phyloP scores from a whole-genome alignment of 2,329 filamentous ascomycete genomes.

The Helminthosporium solani region DNA sequence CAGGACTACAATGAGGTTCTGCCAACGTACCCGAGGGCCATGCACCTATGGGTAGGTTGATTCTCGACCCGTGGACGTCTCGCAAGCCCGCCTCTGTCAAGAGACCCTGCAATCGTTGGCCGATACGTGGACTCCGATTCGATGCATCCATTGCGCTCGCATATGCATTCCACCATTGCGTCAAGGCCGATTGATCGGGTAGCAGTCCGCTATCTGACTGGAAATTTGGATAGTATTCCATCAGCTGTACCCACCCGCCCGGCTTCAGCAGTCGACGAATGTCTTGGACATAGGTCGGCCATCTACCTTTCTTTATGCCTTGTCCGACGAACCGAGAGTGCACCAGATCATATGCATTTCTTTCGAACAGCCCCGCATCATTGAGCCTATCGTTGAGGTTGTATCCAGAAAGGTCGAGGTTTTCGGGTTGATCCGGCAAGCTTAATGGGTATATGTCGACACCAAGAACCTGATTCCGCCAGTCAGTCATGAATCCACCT shows the following conservation, averaged over 20 bases:
- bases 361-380: slow-evolving; percentile 53
- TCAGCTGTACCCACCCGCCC: slow-evolving; percentile 83
- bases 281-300: slow-evolving; percentile 74
- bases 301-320: slow-evolving; percentile 71
- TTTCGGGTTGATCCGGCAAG: slow-evolving; percentile 40
- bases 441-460: slow-evolving; percentile 41
- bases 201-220: slow-evolving; percentile 85
- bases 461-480: slow-evolving; percentile 34
- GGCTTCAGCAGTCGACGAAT: slow-evolving; percentile 70
- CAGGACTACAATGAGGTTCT: no score
- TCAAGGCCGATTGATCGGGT: slow-evolving; percentile 50
- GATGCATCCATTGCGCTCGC: slow-evolving; percentile 34
- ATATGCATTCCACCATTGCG: slow-evolving; percentile 41
- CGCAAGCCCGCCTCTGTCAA: slow-evolving; percentile 33
- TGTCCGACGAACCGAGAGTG: slow-evolving; percentile 73
- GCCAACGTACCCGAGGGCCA: slow-evolving; percentile 44
- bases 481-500: slow-evolving; percentile 12
- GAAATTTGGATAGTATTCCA: slow-evolving; percentile 82
- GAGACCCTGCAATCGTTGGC: slow-evolving; percentile 28
- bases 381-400: slow-evolving; percentile 44
- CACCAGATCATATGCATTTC: slow-evolving; percentile 76
- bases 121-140: slow-evolving; percentile 39
- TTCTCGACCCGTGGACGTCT: slow-evolving; percentile 30
- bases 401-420: slow-evolving; percentile 36
- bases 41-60: slow-evolving; percentile 40